Conservation (phyloP, 2,329 filamentous ascomycete species). For the Thielaviopsis ethacetica region DNA sequence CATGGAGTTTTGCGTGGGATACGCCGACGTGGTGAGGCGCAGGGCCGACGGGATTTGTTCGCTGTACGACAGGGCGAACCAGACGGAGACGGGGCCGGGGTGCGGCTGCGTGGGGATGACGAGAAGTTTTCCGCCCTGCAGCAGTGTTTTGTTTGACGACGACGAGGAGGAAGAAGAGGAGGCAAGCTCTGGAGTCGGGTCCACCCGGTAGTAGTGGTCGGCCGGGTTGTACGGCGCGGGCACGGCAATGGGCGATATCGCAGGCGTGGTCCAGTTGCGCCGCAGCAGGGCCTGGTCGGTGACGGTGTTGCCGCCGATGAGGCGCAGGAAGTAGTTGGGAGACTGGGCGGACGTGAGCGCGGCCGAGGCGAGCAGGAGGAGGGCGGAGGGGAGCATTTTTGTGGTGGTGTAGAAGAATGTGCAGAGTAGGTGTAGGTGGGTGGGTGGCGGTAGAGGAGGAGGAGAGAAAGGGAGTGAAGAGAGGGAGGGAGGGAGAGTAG, state of each 20-base stretch:
- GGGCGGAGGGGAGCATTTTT: constrained; percentile 1
- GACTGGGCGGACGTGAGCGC: constrained; percentile 3
- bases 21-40: constrained; percentile 1
- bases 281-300: constrained; percentile 8
- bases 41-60: not conserved
- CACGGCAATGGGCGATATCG: constrained; percentile 6
- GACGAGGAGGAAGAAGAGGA: not conserved
- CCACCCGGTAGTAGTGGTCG: constrained; percentile 11
- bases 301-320: constrained; percentile 9
- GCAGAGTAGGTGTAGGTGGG: too few relatives aligned
- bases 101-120: constrained; percentile 9
- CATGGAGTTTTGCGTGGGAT: constrained; percentile 3
- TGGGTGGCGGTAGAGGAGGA: not conserved
- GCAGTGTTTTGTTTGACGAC: not conserved
- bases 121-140: not conserved
- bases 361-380: constrained; percentile 1
- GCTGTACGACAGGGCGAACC: not conserved
- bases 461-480: not conserved
- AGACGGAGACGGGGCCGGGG: constrained; percentile 5
- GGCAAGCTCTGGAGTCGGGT: constrained; percentile 2
- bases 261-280: constrained; percentile 7
- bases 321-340: constrained; percentile 8
- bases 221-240: constrained; percentile 4
- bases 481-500: too few relatives aligned
- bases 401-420: too few relatives aligned